A percentile compares a stretch with the other conserved stretches of the same genome.
Conservation (phyloP, 2,329 filamentous ascomycete species). For the Aspergillus transmontanensis region DNA sequence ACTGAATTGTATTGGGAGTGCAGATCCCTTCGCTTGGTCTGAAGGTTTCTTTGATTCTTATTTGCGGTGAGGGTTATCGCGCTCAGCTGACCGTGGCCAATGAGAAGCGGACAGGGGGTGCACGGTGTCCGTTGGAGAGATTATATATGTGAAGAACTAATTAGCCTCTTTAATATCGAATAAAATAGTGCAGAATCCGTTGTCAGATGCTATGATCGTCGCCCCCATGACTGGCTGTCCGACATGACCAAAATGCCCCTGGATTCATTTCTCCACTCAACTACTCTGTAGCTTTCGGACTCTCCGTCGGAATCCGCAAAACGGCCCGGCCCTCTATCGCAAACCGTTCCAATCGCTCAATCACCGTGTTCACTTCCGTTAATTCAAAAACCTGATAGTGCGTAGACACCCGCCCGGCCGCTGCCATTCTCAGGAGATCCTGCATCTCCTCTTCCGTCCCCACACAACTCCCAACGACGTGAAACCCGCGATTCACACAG, state of each 20-base stretch:
- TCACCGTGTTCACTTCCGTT: constrained; percentile 25
- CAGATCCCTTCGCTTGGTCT: not conserved
- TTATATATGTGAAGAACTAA: not conserved
- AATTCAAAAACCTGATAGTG: constrained; percentile 28
- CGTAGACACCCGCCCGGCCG: constrained; percentile 34
- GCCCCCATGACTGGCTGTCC: not conserved
- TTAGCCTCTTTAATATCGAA: not conserved
- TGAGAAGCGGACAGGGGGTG: not conserved
- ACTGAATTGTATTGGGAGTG: not conserved
- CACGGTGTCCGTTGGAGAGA: not conserved
- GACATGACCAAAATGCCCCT: not conserved
- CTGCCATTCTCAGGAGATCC: constrained; percentile 39
- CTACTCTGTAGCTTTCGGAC: not conserved
- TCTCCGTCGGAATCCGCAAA: constrained; percentile 31
- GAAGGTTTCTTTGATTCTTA: not conserved
- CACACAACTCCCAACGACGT: constrained; percentile 40
- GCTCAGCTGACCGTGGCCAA: constrained; percentile 1
- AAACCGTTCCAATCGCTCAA: constrained; percentile 26
- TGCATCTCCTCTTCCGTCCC: constrained; percentile 44
- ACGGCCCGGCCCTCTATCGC: constrained; percentile 30
- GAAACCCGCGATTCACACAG: constrained; percentile 38
- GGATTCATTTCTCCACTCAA: not conserved
- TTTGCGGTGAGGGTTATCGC: constrained; percentile 7
- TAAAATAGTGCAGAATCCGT: not conserved
- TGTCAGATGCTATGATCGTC: not conserved